Evolutionary conservation across 176 grass and related monocot genomes (phyloP), one percentile per base, ranked within the genome.

Genomic region (Alloteropsis semialata): DNA sequence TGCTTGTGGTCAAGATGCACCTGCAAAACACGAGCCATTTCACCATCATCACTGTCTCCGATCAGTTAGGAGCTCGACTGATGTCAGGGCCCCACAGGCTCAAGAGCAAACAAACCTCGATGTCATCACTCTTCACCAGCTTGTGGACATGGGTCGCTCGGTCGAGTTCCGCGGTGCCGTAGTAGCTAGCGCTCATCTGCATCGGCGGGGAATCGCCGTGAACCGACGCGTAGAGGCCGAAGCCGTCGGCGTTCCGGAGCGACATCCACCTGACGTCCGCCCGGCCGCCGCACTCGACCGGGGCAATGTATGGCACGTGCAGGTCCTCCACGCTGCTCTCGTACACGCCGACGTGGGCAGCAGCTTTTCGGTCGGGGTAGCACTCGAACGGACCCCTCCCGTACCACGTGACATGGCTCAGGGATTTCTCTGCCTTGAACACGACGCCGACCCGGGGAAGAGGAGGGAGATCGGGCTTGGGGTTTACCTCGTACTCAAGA

Each of bases 121-220:
- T 90, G 71, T 88, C 87, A 11, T 87, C 76, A 5, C 90, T 85
- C 80, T 90, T 87, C 45, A 92, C 82, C 5, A 95, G 85, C 38
- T 74, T 87, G 67, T 93, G 91, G 72, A 87, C 55, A 76, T 92
- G 96, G 25, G 90, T 93, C 0, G 82, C 89, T 41, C 80, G 65
- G 76, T 93, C 89, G 36, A 98, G 92, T 72, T 98, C 96, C n/a
- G 70, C 87, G 0, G 89, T 46, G 25, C 89, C 79, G 16, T 90
- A 95, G 84, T 90, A 95, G 82, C 96, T 93, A 4, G 89, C 96
- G 55, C 91, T 98, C 90, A 95, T 79, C 77, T 98, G 96, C 96
- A 95, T 95, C 13, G 89, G 92, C 18, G 86, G 82, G 13, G 92
- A 92, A 0, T 74, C 91, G 22, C 85, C 91, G 4, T 87, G 89